Percentiles rank a stretch among this genome's conserved stretches.
phyloP scores from a whole-genome alignment of 352 stramenopile species.

The Globisporangium irregulare region DNA sequence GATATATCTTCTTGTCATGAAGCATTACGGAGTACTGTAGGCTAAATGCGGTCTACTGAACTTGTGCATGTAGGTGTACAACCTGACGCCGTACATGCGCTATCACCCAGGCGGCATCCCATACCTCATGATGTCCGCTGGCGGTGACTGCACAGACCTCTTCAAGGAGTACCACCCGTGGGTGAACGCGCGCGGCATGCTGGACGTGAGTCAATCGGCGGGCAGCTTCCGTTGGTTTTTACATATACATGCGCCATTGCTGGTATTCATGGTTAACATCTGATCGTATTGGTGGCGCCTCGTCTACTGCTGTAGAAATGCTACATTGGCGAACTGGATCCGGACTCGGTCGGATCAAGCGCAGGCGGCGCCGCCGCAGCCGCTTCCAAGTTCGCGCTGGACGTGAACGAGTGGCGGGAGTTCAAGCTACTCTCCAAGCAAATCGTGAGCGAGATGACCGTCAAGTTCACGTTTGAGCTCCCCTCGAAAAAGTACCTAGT shows the following conservation, averaged over 20 bases:
- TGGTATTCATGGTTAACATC: not conserved
- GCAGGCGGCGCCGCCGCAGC: constrained; percentile 3
- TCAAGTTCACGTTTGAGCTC: constrained; percentile 81
- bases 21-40: not conserved
- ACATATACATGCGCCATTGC: not conserved
- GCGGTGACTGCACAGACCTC: constrained; percentile 92
- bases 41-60: not conserved
- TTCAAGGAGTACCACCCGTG: constrained; percentile 98
- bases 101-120: constrained; percentile 96
- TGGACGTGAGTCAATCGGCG: constrained; percentile 44
- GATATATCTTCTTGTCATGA: not conserved
- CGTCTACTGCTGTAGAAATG: constrained; percentile 49
- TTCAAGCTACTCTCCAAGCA: constrained; percentile 65
- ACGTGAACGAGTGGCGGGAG: constrained; percentile 58
- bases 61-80: constrained; percentile 67
- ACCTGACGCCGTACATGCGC: constrained; percentile 95
- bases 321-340: constrained; percentile 65
- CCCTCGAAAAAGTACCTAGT: constrained; percentile 58
- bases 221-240: not conserved
- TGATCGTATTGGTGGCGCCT: not conserved
- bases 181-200: constrained; percentile 91
- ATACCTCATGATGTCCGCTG: constrained; percentile 90
- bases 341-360: constrained; percentile 31
- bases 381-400: constrained; percentile 47
- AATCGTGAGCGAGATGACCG: constrained; percentile 47